These are phyloP conservation scores for Musa balbisiana DNA, from an alignment of 202 grass and related monocot species.

Conservation along the genomic window DNA sequence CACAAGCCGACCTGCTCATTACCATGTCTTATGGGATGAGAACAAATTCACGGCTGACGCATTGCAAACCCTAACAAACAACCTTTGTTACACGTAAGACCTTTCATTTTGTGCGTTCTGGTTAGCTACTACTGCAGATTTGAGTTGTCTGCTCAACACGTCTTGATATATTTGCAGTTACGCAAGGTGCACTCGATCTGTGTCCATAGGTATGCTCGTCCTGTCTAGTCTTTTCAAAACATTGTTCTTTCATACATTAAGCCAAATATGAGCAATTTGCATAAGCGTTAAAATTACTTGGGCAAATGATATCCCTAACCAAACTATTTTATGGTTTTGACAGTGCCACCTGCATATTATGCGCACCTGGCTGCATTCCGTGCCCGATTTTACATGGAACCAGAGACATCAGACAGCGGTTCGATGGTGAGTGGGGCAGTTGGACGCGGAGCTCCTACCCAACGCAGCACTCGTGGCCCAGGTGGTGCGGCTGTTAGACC, in stretches of 20 bases:
- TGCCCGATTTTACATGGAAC: conserved; percentile 38
- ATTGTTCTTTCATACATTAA: too few relatives aligned
- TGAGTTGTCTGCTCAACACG: neutral
- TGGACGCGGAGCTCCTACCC: neutral
- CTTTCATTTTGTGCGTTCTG: neutral
- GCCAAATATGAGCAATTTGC: too few relatives aligned
- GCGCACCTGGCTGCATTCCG: conserved; percentile 44
- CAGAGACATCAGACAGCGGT: conserved; percentile 3
- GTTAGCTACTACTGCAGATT: neutral
- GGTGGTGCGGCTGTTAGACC: neutral
- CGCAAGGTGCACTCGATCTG: conserved; percentile 59
- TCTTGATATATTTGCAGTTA: conserved; percentile 31
- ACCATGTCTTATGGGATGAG: conserved; percentile 65
- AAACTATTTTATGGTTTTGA: neutral
- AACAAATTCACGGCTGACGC: conserved; percentile 47
- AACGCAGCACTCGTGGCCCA: neutral
- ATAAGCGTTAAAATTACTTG: neutral
- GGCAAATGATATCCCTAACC: neutral
- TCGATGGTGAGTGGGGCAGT: neutral
- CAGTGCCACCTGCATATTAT: conserved; percentile 46
- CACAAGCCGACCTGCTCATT: conserved; percentile 55
- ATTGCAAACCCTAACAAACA: conserved; percentile 50
- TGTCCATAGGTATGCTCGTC: conserved; percentile 48
- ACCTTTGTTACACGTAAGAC: conserved; percentile 63
- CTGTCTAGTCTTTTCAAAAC: neutral